Evolutionary conservation across 208 protist genomes (phyloP), one percentile per base, ranked within the genome.

Genomic region (Herpetomonas samuelpessoai): DNA sequence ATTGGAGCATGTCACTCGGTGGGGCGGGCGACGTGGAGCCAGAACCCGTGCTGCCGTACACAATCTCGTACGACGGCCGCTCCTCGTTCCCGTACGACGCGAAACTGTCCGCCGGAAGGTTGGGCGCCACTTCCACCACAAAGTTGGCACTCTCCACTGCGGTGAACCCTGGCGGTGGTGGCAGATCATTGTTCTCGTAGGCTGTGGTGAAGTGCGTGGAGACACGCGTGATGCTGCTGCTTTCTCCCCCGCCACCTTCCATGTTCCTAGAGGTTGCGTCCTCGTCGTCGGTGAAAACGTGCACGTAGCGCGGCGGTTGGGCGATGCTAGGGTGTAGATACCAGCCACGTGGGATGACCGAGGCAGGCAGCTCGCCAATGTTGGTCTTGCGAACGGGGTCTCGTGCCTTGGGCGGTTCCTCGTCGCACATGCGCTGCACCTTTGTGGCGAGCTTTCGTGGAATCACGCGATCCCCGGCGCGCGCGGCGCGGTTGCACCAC

Each of bases 401-500:
- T 18, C 41, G 62, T 1, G 86, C 74, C 61, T 81, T 87, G 45
- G 83, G 82, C 3, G 81, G 76, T 46, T 83, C 76, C 41, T 86
- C 77, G 60, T 90, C 81, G 57, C 91, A 75, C 65, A 88, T 74
- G 53, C 77, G 85, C 64, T 91, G 79, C 24, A 93, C 69, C 70
- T 82, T 88, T 21, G 83, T 79, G 25, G 86, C 86, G 9, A 96
- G 65, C 57, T 59, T 65, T 10, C 68, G 68, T 1, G 91, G 91
- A 3, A 97, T 70, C 30, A 95, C 51, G 29, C 63, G 70, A 53
- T 90, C 76, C 19, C 74, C 73, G 46, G 90, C 49, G 9, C 87
- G 74, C 2, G 91, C 88, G 10, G 83, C 85, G 48, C 91, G 83
- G 76, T 97, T 97, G 74, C 89, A 94, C 91, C 91, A 97, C 31